These are phyloP conservation scores for Rhodotorula sp. DNA, from an alignment of 1,284 basidiomycete species.

Conservation along the genomic window DNA sequence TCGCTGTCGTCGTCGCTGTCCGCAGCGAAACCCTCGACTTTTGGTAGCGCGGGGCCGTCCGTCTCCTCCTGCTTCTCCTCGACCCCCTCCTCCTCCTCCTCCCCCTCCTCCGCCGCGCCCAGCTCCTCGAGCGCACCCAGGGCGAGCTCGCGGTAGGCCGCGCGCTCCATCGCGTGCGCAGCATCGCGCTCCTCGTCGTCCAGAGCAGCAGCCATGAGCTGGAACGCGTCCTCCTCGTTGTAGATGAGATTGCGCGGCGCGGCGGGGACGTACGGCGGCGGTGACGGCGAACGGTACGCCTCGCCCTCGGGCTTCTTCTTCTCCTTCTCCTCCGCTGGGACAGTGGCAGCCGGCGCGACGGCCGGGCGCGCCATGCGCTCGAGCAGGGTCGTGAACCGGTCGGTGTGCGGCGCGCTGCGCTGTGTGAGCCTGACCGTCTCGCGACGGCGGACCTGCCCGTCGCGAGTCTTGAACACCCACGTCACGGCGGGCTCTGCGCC, in stretches of 20 bases:
- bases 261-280: constrained; percentile 35
- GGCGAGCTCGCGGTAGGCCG: constrained; percentile 21
- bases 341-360: not conserved
- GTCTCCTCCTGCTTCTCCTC: not conserved
- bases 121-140: constrained; percentile 13
- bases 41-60: constrained; percentile 1
- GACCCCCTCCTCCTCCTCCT: not conserved
- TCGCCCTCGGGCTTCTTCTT: too few species aligned
- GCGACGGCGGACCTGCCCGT: constrained; percentile 26
- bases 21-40: constrained; percentile 37
- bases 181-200: constrained; percentile 20
- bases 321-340: not conserved
- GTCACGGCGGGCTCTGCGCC: constrained; percentile 12
- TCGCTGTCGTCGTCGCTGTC: constrained; percentile 27
- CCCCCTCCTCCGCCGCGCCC: not conserved
- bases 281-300: constrained; percentile 16
- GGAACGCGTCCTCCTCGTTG: constrained; percentile 41
- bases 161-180: constrained; percentile 19
- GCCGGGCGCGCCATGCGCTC: constrained; percentile 12
- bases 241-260: constrained; percentile 38
- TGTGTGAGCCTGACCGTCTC: constrained; percentile 32
- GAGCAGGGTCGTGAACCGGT: constrained; percentile 35
- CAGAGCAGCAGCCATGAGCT: constrained; percentile 20
- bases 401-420: constrained; percentile 23
- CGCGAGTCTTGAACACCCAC: constrained; percentile 37